Conservation (phyloP, 331 rosid genomes). For the Dryas integrifolia region DNA sequence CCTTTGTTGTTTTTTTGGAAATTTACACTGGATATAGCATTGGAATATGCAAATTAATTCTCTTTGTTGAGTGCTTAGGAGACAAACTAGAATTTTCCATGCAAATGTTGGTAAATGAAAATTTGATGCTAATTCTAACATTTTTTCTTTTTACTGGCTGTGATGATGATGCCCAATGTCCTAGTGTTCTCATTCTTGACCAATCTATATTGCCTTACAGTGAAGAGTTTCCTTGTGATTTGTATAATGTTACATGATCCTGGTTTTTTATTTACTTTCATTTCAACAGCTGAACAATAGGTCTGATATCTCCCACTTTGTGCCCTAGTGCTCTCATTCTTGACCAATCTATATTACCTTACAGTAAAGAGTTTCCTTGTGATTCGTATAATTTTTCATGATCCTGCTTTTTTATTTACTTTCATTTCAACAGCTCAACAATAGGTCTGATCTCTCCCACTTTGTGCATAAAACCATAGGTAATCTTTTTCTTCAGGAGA, state of each 20-base stretch:
- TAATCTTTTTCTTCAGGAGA: neutral
- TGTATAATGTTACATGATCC: neutral
- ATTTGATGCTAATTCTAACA: neutral
- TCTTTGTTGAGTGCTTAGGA: neutral
- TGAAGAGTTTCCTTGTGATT: neutral
- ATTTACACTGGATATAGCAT: neutral
- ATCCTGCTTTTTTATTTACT: no score
- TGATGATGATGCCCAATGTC: neutral
- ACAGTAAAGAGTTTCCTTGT: neutral
- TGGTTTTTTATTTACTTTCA: no score
- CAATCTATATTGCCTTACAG: neutral
- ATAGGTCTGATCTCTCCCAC: neutral
- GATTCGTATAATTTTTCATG: neutral
- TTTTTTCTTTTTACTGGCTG: neutral
- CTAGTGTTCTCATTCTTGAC: neutral
- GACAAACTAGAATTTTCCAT: neutral
- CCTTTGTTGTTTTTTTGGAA: neutral
- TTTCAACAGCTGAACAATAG: neutral
- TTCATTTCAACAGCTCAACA: neutral
- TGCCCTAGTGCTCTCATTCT: neutral
- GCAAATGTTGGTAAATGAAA: neutral
- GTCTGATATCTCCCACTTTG: neutral
- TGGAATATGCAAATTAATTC: neutral
- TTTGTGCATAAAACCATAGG: neutral
- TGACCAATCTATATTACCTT: neutral